A percentile compares a stretch with the other conserved stretches of the same genome.
phyloP scores from a whole-genome alignment of 371 early-diverging fungal genomes.

The Mortierella sp. region DNA sequence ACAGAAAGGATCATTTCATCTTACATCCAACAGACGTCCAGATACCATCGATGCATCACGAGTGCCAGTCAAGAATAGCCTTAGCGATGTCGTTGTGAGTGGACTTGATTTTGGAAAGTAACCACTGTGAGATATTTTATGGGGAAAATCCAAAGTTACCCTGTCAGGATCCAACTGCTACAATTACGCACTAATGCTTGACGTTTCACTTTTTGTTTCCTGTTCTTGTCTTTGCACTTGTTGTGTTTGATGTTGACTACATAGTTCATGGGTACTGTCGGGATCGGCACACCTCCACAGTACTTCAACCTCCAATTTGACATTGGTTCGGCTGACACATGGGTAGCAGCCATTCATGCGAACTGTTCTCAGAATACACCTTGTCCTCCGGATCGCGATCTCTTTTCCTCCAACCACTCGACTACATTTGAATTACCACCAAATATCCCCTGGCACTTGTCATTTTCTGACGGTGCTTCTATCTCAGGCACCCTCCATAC shows the following conservation, averaged over 20 bases:
- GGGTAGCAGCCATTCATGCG: slow-evolving; percentile 31
- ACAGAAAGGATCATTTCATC: too few relatives aligned
- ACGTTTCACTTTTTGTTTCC: neutral
- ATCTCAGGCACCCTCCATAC: slow-evolving; percentile 15
- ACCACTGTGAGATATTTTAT: too few relatives aligned
- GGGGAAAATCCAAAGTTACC: too few relatives aligned
- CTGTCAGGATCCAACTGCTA: too few relatives aligned
- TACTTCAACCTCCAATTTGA: slow-evolving; percentile 59
- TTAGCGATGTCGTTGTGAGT: slow-evolving; percentile 12
- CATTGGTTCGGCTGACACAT: slow-evolving; percentile 61
- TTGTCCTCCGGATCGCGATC: slow-evolving; percentile 6
- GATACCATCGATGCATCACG: slow-evolving; percentile 15
- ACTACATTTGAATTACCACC: slow-evolving; percentile 14
- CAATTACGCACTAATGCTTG: too few relatives aligned
- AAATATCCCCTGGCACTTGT: slow-evolving; percentile 4
- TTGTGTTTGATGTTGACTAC: neutral
- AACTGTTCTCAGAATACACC: slow-evolving; percentile 14
- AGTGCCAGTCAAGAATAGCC: slow-evolving; percentile 10
- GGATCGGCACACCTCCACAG: slow-evolving; percentile 62
- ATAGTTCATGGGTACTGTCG: slow-evolving; percentile 57
- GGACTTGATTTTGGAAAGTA: neutral
- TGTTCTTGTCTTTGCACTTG: neutral
- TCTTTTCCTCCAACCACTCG: slow-evolving; percentile 8
- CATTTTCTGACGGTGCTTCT: neutral
- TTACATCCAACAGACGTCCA: neutral